A percentile compares a stretch with the other conserved stretches of the same genome.
Evolutionary conservation across 2,329 filamentous ascomycete genomes (phyloP).

Genomic region (Cordyceps cateniannulata): DNA sequence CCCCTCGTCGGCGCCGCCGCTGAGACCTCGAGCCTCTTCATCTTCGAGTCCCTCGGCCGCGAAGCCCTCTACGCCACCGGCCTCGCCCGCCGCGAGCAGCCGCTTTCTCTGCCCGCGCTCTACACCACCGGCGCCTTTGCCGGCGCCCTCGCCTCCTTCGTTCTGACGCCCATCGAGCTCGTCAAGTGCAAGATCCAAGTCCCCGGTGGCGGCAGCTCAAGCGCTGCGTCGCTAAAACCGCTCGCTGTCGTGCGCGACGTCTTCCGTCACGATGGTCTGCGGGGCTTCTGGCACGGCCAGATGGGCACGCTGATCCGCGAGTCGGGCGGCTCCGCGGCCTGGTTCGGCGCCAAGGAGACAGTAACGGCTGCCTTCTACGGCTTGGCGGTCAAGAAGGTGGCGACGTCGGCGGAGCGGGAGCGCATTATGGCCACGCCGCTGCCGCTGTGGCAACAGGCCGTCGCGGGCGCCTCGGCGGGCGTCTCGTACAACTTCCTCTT

Average conservation of each 20-base stretch:
- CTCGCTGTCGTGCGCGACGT: slow-evolving; percentile 69
- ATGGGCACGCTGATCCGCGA: slow-evolving; percentile 89
- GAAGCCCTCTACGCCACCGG: slow-evolving; percentile 53
- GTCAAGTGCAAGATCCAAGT: slow-evolving; percentile 99
- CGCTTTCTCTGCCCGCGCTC: slow-evolving; percentile 68
- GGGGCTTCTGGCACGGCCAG: slow-evolving; percentile 93
- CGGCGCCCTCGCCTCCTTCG: slow-evolving; percentile 81
- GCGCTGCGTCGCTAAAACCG: slow-evolving; percentile 53
- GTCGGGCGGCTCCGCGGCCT: slow-evolving; percentile 85
- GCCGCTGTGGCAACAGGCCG: slow-evolving; percentile 78
- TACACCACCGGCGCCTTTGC: slow-evolving; percentile 78
- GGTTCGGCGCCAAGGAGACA: slow-evolving; percentile 90
- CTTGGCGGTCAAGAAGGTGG: slow-evolving; percentile 39
- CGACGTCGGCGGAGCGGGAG: slow-evolving; percentile 33
- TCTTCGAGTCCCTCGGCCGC: slow-evolving; percentile 75
- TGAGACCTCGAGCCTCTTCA: slow-evolving; percentile 88
- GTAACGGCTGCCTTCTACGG: slow-evolving; percentile 64
- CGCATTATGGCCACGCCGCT: slow-evolving; percentile 46
- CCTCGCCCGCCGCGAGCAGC: slow-evolving; percentile 43
- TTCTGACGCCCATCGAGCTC: slow-evolving; percentile 91
- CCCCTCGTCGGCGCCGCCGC: slow-evolving; percentile 85
- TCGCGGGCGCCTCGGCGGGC: slow-evolving; percentile 80
- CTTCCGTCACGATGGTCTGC: slow-evolving; percentile 73
- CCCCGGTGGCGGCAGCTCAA: slow-evolving; percentile 39
- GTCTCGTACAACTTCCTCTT: slow-evolving; percentile 96